Conservation (phyloP, 768 basidiomycete species). For the Serendipita sp. region DNA sequence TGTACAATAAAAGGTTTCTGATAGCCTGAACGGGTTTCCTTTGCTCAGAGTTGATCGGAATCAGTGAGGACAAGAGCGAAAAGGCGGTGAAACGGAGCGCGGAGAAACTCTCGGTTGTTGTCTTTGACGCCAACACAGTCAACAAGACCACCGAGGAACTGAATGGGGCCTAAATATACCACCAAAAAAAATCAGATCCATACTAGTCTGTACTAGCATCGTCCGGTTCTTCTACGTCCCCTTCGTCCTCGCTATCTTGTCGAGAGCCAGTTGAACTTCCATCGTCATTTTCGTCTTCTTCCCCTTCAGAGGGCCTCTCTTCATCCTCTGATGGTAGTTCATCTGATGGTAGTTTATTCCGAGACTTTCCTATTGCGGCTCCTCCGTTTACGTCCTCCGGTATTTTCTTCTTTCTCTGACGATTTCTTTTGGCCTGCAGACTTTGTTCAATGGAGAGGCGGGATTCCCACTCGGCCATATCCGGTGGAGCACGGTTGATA, state of each 20-base stretch:
- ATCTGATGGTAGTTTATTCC: background rate
- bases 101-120: no score
- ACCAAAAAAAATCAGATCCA: no score
- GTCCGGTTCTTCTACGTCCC: background rate
- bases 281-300: conserved; percentile 15
- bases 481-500: background rate
- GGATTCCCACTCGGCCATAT: conserved; percentile 8
- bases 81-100: no score
- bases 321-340: background rate
- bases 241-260: background rate
- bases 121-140: no score
- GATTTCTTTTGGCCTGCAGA: background rate
- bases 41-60: no score
- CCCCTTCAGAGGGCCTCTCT: conserved; percentile 7
- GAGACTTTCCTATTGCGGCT: background rate
- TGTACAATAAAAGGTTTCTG: no score
- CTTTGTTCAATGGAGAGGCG: background rate
- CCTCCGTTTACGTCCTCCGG: background rate
- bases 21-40: no score
- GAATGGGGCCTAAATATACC: no score
- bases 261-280: conserved; percentile 10
- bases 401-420: background rate
- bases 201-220: no score
- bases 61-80: no score
- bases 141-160: no score